Evolutionary conservation across 176 grass and related monocot species (phyloP).

Genomic region (Zizania latifolia): DNA sequence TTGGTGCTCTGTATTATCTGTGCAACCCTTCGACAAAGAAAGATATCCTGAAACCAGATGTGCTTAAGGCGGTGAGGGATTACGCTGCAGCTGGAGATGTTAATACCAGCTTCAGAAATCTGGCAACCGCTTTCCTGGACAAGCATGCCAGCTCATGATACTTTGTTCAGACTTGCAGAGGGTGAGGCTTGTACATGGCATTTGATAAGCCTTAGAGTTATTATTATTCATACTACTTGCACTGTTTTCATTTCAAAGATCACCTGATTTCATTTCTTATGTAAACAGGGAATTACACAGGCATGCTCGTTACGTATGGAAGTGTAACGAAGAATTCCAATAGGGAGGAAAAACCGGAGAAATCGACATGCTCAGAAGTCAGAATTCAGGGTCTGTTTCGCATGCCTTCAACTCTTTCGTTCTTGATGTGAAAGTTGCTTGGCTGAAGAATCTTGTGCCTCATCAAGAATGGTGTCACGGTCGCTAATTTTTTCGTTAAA

Average conservation of each 20-base stretch:
- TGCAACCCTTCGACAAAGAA: slow-evolving; percentile 57
- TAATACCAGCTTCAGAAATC: slow-evolving; percentile 58
- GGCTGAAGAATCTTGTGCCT: neutral
- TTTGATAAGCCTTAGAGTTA: neutral
- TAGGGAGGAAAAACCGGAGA: neutral
- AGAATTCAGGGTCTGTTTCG: neutral
- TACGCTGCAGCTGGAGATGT: slow-evolving; percentile 47
- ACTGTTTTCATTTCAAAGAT: neutral
- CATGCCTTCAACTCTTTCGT: neutral
- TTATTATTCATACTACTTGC: neutral
- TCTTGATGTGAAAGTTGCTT: neutral
- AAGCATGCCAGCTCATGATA: slow-evolving; percentile 48
- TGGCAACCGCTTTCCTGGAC: slow-evolving; percentile 70
- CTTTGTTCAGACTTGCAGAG: neutral
- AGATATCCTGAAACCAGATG: slow-evolving; percentile 75
- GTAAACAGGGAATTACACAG: neutral
- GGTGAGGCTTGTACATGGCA: neutral
- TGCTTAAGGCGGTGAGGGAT: slow-evolving; percentile 39
- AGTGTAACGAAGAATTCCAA: neutral
- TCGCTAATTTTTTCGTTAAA: neutral
- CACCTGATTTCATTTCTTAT: neutral
- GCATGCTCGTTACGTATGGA: neutral
- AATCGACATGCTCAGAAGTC: neutral
- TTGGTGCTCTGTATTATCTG: slow-evolving; percentile 74
- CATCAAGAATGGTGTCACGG: neutral